A percentile compares a stretch with the other conserved stretches of the same genome.
Evolutionary conservation across 306 rosid species (phyloP).

Genomic region (Cicer pinnatifidum): DNA sequence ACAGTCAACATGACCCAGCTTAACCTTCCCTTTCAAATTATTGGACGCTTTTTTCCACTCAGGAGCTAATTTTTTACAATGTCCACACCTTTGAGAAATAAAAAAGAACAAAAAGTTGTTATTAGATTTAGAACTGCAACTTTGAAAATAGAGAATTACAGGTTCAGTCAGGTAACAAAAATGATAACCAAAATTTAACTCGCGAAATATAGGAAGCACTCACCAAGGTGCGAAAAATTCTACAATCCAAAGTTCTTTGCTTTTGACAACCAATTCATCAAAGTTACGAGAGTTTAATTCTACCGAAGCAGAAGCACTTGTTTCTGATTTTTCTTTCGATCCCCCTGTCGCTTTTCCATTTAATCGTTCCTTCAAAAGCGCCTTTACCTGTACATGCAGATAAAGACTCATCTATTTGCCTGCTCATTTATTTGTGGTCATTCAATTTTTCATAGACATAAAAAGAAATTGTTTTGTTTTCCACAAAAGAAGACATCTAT

Average conservation of each 20-base stretch:
- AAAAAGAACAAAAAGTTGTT: slow-evolving; percentile 33
- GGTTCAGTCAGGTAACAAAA: slow-evolving; percentile 23
- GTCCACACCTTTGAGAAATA: slow-evolving; percentile 84
- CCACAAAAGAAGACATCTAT: slow-evolving; percentile 28
- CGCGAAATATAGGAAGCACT: slow-evolving; percentile 36
- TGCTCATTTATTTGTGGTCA: slow-evolving; percentile 12
- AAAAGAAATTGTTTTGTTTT: slow-evolving; percentile 23
- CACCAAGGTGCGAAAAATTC: slow-evolving; percentile 99
- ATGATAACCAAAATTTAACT: slow-evolving; percentile 22
- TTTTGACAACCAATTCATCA: slow-evolving; percentile 80
- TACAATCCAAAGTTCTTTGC: slow-evolving; percentile 97
- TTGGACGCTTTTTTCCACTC: slow-evolving; percentile 93
- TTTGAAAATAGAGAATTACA: slow-evolving; percentile 27
- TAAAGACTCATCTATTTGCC: background rate
- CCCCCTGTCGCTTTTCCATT: slow-evolving; percentile 83
- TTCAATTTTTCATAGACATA: background rate
- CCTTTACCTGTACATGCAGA: slow-evolving; percentile 67
- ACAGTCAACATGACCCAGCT: slow-evolving; percentile 95
- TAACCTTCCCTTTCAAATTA: slow-evolving; percentile 85
- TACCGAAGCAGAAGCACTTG: slow-evolving; percentile 79
- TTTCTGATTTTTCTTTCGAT: slow-evolving; percentile 74
- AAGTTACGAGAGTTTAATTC: slow-evolving; percentile 82
- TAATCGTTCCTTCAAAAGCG: slow-evolving; percentile 83
- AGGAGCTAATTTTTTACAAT: slow-evolving; percentile 94
- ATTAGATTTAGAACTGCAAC: slow-evolving; percentile 23